phyloP scores from a whole-genome alignment of 2,329 filamentous ascomycete species.

The Fusarium torulosum region DNA sequence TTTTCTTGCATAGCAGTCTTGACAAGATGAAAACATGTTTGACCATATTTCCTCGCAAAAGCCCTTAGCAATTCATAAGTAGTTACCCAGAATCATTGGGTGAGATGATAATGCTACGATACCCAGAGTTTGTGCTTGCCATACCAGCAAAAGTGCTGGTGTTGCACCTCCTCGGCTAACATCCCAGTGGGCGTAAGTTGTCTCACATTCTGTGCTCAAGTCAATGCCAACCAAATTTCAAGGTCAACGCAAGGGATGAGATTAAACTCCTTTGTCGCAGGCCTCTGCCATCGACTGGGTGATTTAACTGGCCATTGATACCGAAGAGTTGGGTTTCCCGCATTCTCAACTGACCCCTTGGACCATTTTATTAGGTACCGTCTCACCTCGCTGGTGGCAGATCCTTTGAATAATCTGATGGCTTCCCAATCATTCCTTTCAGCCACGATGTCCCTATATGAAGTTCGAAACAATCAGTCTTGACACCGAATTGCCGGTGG shows the following conservation, averaged over 20 bases:
- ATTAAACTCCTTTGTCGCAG: not conserved
- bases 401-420: not conserved
- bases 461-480: not conserved
- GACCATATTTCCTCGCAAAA: not conserved
- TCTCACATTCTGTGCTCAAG: not conserved
- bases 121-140: not conserved
- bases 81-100: too few relatives aligned
- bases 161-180: not conserved
- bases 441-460: not conserved
- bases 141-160: not conserved
- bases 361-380: not conserved
- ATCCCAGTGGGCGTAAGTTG: not conserved
- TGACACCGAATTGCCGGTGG: not conserved
- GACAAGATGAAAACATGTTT: not conserved
- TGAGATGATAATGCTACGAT: too few relatives aligned
- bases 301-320: not conserved
- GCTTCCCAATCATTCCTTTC: not conserved
- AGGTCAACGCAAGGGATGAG: conserved; percentile 3
- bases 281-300: not conserved
- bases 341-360: not conserved
- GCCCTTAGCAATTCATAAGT: too few relatives aligned
- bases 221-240: not conserved
- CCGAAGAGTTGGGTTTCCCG: not conserved
- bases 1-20: not conserved
- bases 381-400: not conserved